Conservation (phyloP, 345 rosid species). For the Euclidium syriacum region DNA sequence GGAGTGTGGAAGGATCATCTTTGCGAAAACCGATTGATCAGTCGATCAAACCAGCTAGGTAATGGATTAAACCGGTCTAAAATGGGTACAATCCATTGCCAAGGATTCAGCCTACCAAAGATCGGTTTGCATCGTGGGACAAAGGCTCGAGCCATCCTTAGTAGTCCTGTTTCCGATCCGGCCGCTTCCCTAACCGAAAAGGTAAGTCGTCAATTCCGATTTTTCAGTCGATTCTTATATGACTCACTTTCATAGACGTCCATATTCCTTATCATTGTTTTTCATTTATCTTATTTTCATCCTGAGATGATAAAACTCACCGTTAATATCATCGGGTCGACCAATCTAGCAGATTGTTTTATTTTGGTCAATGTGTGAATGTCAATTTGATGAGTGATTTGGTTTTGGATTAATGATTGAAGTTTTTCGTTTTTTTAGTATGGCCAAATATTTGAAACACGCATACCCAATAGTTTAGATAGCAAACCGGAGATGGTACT, state of each 20-base stretch:
- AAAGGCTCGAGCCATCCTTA: constrained; percentile 28
- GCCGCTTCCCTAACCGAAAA: constrained; percentile 11
- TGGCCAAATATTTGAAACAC: too few species aligned
- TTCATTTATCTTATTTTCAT: background rate
- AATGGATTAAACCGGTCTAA: constrained; percentile 14
- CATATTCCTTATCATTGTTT: background rate
- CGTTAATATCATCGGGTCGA: background rate
- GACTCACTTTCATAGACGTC: background rate
- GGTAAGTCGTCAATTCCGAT: constrained; percentile 13
- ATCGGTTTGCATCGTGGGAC: constrained; percentile 15
- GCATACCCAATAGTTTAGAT: too few species aligned
- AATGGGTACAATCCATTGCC: constrained; percentile 8
- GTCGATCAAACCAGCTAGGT: constrained; percentile 16
- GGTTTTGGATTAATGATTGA: too few species aligned
- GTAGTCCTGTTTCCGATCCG: constrained; percentile 31
- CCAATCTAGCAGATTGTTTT: background rate
- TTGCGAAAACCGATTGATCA: constrained; percentile 4
- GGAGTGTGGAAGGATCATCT: constrained; percentile 22
- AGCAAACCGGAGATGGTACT: constrained; percentile 7
- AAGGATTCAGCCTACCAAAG: constrained; percentile 14
- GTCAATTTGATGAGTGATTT: too few species aligned
- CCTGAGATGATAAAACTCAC: background rate
- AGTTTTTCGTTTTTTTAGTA: too few species aligned
- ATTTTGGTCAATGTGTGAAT: too few species aligned
- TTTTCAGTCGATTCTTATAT: background rate